Evolutionary conservation across 1,139 yeast genomes (phyloP).

Genomic region (Kluyveromyces sp.): DNA sequence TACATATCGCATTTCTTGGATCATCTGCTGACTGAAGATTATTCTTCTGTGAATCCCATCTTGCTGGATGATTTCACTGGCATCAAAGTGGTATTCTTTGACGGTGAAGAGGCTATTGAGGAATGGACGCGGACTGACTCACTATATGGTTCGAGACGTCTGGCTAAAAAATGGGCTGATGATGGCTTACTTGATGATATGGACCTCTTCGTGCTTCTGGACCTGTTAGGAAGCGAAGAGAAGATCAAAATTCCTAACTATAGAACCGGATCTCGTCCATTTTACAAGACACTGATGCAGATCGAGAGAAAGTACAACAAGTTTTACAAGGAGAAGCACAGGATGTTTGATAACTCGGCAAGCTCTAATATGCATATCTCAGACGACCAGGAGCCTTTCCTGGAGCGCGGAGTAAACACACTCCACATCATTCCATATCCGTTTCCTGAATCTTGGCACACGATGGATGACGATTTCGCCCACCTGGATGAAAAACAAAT

Average conservation of each 20-base stretch:
- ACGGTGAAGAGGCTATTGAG: conserved; percentile 52
- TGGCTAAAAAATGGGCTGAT: conserved; percentile 38
- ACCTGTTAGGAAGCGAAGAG: conserved; percentile 40
- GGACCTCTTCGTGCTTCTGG: conserved; percentile 42
- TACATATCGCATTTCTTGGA: conserved; percentile 37
- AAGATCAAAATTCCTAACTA: conserved; percentile 37
- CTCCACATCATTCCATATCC: conserved; percentile 45
- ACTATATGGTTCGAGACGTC: conserved; percentile 47
- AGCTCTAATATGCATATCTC: conserved; percentile 32
- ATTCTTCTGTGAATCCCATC: conserved; percentile 7
- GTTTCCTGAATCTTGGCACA: conserved; percentile 50
- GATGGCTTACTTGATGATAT: conserved; percentile 26
- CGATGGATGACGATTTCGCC: conserved; percentile 31
- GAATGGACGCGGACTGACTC: conserved; percentile 47
- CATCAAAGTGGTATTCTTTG: conserved; percentile 46
- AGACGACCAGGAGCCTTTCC: conserved; percentile 51
- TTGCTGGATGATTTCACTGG: conserved; percentile 31
- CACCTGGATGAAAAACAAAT: conserved; percentile 26
- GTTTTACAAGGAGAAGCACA: conserved; percentile 19
- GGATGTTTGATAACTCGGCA: conserved; percentile 18
- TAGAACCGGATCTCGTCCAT: conserved; percentile 37
- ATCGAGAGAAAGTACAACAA: conserved; percentile 26
- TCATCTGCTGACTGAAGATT: conserved; percentile 10
- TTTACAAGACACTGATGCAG: conserved; percentile 34
- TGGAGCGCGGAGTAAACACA: conserved; percentile 39